phyloP scores from a whole-genome alignment of 371 early-diverging fungal genomes.

The Saksenaea oblongispora region DNA sequence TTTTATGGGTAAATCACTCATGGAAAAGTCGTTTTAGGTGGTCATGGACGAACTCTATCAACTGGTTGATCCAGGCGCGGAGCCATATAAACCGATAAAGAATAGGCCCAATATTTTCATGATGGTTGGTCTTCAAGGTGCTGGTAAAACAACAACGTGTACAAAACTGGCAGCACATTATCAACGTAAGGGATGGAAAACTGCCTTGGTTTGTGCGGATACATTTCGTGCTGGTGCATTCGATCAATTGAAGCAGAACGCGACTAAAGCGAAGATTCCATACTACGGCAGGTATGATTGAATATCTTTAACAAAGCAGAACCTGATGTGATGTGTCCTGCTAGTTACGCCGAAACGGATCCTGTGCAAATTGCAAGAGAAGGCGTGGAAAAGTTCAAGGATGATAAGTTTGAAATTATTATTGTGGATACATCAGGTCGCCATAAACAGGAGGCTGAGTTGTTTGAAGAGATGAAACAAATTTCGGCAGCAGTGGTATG shows the following conservation, averaged over 20 bases:
- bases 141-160: conserved; percentile 99
- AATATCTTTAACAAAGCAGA: neutral
- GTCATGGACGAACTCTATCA: conserved; percentile 95
- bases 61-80: conserved; percentile 93
- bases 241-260: conserved; percentile 99
- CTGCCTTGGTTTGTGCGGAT: conserved; percentile 98
- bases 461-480: conserved; percentile 99
- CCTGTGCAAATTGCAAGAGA: conserved; percentile 95
- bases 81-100: conserved; percentile 88
- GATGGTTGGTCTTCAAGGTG: conserved; percentile 99
- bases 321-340: neutral
- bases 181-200: conserved; percentile 97
- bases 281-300: conserved; percentile 82
- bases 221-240: conserved; percentile 99
- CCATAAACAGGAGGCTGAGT: conserved; percentile 97
- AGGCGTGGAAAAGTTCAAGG: conserved; percentile 96
- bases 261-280: conserved; percentile 97
- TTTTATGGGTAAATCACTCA: neutral
- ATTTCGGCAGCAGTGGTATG: conserved; percentile 84
- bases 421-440: conserved; percentile 99
- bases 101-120: conserved; percentile 90
- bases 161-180: conserved; percentile 98
- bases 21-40: conserved; percentile 46
- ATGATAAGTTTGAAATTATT: conserved; percentile 97
- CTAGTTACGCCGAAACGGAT: conserved; percentile 92